Evolutionary conservation across 495 filamentous ascomycete species (phyloP), one percentile per base, ranked within the genome.

Genomic region (Lasiosphaeria hispida): DNA sequence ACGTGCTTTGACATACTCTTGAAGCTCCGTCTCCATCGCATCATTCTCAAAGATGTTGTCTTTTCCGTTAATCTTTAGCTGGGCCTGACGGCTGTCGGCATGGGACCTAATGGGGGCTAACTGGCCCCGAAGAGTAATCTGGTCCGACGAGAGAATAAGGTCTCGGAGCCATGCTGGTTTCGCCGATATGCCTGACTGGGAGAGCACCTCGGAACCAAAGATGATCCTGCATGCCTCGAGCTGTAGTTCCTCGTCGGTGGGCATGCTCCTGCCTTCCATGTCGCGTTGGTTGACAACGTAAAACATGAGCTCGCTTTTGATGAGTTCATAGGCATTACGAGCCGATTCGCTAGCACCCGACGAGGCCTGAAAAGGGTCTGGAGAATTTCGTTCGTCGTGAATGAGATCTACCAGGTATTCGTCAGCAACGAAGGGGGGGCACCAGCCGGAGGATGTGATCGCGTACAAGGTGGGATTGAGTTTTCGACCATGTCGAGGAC

Each of bases 381-480:
- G 73, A 2, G 72, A 74, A 44, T 79, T 81, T 68, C 80, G 67
- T 59, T 83, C 80, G 62, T 82, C 75, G 63, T 83, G 79, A 69
- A 83, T 83, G 23, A 83, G 71, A 63, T 81, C 79, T 75, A 30
- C 10, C n/a, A 45, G 2, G 11, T 39, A 33, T 66, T 39, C 65
- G 59, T 55, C 18, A 56, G 11, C 39, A 38, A 41, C 13, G 9
- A 34, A 13, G 15, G 15, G 34, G 39, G 42, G 11, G 50, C 34
- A 41, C 19, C 19, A 23, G 14, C 10, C 4, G 13, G 17, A 9
- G 0, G 36, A 33, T 3, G 44, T 14, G 38, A 48, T 54, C 55
- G 65, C 75, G 60, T 68, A 79, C 75, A 87, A 13, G 85, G 85
- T 0, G 86, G 87, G 58, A 88, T 86, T 36, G 83, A 84, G 67